These are phyloP conservation scores for Scenedesmus sp. DNA, from an alignment of 163 green algal species.

Conservation along the genomic window DNA sequence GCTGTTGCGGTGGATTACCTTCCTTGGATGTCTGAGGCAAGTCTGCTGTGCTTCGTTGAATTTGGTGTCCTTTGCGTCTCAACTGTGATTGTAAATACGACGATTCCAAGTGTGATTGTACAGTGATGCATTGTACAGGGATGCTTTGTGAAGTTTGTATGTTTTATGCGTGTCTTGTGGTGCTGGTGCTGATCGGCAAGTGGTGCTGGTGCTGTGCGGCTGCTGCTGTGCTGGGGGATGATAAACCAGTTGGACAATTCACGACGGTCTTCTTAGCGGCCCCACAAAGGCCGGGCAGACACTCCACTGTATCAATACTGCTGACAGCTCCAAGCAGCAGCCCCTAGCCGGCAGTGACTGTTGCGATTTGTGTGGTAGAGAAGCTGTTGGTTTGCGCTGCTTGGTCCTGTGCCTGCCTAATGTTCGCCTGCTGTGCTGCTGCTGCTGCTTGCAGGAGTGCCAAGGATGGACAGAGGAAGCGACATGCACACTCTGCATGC, in stretches of 20 bases:
- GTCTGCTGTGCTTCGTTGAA: no score
- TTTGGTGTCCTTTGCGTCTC: no score
- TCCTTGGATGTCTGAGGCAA: slow-evolving; percentile 81
- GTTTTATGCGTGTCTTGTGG: not conserved
- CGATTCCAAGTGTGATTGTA: not conserved
- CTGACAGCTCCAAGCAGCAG: slow-evolving; percentile 35
- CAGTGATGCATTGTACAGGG: not conserved
- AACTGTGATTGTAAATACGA: no score
- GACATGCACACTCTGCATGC: no score
- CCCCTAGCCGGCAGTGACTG: not conserved
- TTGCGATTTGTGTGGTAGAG: no score
- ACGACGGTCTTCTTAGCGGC: slow-evolving; percentile 58
- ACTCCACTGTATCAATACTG: slow-evolving; percentile 35
- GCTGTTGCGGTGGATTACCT: slow-evolving; percentile 72
- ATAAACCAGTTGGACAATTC: slow-evolving; percentile 54
- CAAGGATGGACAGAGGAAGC: no score
- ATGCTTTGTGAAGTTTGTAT: not conserved
- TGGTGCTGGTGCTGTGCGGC: not conserved
- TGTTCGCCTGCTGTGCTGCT: no score
- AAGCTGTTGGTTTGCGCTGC: no score
- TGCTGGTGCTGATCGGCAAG: not conserved
- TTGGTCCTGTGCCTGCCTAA: no score
- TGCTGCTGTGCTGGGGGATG: slow-evolving; percentile 41
- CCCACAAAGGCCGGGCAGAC: slow-evolving; percentile 19
- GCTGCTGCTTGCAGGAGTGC: no score